Base-by-base conservation (phyloP, 495 filamentous ascomycete genomes). In the Aspergillus ostianus region DNA sequence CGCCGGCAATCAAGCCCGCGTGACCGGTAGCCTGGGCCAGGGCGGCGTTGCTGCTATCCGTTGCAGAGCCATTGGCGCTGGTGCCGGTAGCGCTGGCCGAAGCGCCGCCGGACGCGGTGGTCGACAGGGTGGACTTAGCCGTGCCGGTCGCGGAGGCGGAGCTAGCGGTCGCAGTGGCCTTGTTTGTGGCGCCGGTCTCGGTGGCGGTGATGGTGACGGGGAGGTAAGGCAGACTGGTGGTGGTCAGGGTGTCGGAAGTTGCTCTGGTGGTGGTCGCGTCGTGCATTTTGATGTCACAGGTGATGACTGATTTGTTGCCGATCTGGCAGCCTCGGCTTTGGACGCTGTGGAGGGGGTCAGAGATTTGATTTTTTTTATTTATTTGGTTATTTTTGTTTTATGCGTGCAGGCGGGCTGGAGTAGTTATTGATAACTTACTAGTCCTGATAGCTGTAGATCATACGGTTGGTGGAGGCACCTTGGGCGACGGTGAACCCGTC, bases 321-420 rank as follows among this genome's bases (percentile, higher is more conserved):
- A 69, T 45, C n/a, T 63, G 59, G 72, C 73, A 76, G 47, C 64
- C 65, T 59, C 72, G 50, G 47, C 59, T 65, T 47, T 65, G 67
- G 30, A 56, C 59, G 58, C 70, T 75, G 55, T 15, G 6, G 15
- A 23, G 57, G 18, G n/a, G 44, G 51, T 8, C 1, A 52, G 61
- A 47, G 66, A 57, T 55, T n/a, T 50, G 49, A 27, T 27, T 23
- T 20, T 20, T 20, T 20, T 0, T 20, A 21, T 49, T 26, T 21
- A 4, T 49, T 1, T 49, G 19, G 1, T 20, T 17, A 19, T 20
- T 15, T 10, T 0, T 17, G 2, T 15, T 10, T 0, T 17, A 13
- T 49, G 18, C 47, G 6, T 12, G 27, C 10, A 32, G 30, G 30
- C 50, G 1, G 18, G 29, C 17, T 47, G 51, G 51, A 26, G 54